Conservation (phyloP, 2,329 filamentous ascomycete species). For the Botrytis pseudocinerea region DNA sequence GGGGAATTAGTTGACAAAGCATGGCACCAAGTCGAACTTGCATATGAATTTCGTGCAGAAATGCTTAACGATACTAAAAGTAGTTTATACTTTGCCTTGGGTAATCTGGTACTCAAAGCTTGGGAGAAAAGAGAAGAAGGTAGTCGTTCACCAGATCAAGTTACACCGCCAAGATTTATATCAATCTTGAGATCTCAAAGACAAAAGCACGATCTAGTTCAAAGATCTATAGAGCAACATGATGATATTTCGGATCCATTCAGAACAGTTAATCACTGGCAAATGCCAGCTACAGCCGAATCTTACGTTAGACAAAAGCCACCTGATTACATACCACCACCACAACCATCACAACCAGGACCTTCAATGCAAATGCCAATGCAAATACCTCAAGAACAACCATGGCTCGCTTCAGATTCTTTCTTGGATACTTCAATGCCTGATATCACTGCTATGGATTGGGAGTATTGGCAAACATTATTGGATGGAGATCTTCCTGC, state of each 20-base stretch:
- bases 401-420: conserved; percentile 21
- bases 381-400: background rate
- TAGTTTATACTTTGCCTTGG: conserved; percentile 36
- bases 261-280: conserved; percentile 6
- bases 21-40: conserved; percentile 38
- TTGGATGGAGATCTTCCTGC: conserved; percentile 37
- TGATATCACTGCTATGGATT: conserved; percentile 36
- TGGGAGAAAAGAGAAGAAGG: conserved; percentile 38
- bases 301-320: conserved; percentile 22
- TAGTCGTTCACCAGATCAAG: conserved; percentile 13
- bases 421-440: conserved; percentile 30
- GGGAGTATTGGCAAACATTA: conserved; percentile 40
- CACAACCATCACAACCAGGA: background rate
- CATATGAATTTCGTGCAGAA: conserved; percentile 38
- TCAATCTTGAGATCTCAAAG: conserved; percentile 32
- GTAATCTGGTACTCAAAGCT: conserved; percentile 39
- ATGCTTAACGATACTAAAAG: conserved; percentile 37
- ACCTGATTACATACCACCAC: conserved; percentile 14
- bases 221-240: background rate
- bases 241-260: background rate
- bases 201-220: conserved; percentile 15
- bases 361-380: conserved; percentile 1
- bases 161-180: conserved; percentile 21
- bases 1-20: conserved; percentile 39
- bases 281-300: background rate